A percentile compares a stretch with the other conserved stretches of the same genome.
phyloP scores from a whole-genome alignment of 345 rosid genomes.

The Tarenaya hassleriana region DNA sequence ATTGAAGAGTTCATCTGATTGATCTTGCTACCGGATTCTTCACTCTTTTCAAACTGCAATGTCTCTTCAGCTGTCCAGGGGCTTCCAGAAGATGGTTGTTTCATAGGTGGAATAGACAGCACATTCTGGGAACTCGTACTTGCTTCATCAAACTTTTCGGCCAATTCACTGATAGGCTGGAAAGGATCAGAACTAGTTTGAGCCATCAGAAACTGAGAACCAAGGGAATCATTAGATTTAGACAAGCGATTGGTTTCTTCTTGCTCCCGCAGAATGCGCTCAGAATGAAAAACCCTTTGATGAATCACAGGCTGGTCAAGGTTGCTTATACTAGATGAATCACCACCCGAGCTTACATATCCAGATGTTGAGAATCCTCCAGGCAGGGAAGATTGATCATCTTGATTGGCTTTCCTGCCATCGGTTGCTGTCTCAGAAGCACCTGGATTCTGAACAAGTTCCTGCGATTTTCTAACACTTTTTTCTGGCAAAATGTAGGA shows the following conservation, averaged over 20 bases:
- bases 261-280: slow-evolving; percentile 64
- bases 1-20: slow-evolving; percentile 24
- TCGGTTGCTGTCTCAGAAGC: slow-evolving; percentile 43
- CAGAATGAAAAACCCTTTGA: slow-evolving; percentile 71
- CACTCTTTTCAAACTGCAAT: slow-evolving; percentile 36
- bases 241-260: slow-evolving; percentile 74
- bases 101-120: slow-evolving; percentile 39
- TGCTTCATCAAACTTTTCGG: slow-evolving; percentile 43
- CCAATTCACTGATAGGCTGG: slow-evolving; percentile 49
- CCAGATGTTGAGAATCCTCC: slow-evolving; percentile 37
- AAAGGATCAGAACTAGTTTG: slow-evolving; percentile 49
- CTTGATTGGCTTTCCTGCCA: slow-evolving; percentile 38
- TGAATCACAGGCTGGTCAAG: slow-evolving; percentile 51
- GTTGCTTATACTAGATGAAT: slow-evolving; percentile 39
- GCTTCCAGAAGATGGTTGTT: slow-evolving; percentile 33
- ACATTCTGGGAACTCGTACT: slow-evolving; percentile 43
- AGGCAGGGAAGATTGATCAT: slow-evolving; percentile 37
- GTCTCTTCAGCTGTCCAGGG: slow-evolving; percentile 39
- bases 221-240: slow-evolving; percentile 85
- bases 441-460: slow-evolving; percentile 36
- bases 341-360: slow-evolving; percentile 41
- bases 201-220: slow-evolving; percentile 64
- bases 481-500: slow-evolving; percentile 17
- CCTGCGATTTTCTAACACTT: slow-evolving; percentile 34
- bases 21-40: slow-evolving; percentile 29